These are phyloP conservation scores for Phaeosphaeriaceae sp. DNA, from an alignment of 2,329 filamentous ascomycete genomes.

Conservation along the genomic window DNA sequence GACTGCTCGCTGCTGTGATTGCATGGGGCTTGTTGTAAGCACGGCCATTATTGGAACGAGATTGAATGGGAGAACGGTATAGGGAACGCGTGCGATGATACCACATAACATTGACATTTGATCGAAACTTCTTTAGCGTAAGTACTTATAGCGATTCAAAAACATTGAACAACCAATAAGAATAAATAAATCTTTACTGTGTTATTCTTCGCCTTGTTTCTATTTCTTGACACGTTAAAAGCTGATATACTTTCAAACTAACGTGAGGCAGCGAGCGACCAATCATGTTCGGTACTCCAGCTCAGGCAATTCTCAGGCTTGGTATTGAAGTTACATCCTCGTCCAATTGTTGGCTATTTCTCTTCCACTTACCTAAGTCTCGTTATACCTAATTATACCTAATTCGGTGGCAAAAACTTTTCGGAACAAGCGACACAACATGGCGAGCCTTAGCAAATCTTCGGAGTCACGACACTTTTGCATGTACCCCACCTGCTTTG, in stretches of 20 bases:
- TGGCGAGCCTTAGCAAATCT: too few relatives aligned
- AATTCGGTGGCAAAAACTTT: too few relatives aligned
- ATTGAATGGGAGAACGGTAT: neutral
- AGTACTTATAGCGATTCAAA: neutral
- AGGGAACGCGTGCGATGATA: neutral
- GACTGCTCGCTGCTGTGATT: constrained; percentile 26
- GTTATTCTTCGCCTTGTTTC: too few relatives aligned
- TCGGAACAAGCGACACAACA: too few relatives aligned
- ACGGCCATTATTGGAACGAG: neutral
- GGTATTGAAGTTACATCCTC: neutral
- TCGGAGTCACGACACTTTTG: too few relatives aligned
- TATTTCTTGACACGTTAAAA: too few relatives aligned
- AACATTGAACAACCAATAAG: neutral
- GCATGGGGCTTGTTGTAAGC: constrained; percentile 28
- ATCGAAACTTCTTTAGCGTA: neutral
- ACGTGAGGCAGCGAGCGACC: too few relatives aligned
- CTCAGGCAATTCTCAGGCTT: neutral
- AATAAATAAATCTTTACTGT: too few relatives aligned
- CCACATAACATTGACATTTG: neutral
- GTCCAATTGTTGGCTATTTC: neutral
- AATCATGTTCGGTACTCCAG: too few relatives aligned
- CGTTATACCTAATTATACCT: neutral
- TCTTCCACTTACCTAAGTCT: neutral
- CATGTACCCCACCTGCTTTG: too few relatives aligned
- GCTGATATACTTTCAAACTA: too few relatives aligned